These are phyloP conservation scores for Margaritispora aquatica DNA, from an alignment of 495 filamentous ascomycete genomes.

Conservation along the genomic window DNA sequence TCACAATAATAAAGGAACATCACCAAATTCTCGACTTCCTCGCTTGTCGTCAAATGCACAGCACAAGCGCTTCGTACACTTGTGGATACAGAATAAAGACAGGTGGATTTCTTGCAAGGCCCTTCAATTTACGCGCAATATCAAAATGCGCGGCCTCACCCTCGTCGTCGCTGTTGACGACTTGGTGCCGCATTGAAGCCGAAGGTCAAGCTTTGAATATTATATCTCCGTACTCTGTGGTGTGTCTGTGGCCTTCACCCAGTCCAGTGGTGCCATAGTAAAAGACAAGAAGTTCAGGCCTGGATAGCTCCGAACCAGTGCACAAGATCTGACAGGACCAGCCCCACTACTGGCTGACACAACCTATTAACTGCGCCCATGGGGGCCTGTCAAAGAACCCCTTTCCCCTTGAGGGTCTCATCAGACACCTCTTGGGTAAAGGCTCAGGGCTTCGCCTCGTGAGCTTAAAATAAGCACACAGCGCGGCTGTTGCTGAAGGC, in stretches of 20 bases:
- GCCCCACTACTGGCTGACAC: not conserved
- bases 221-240: too few species aligned
- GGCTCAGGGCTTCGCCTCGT: constrained; percentile 10
- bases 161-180: not conserved
- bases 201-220: not conserved
- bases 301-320: not conserved
- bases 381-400: not conserved
- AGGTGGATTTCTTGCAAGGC: not conserved
- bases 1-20: not conserved
- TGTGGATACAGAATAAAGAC: not conserved
- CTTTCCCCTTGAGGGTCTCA: not conserved
- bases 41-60: not conserved
- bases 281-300: too few species aligned
- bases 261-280: too few species aligned
- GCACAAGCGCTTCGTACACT: not conserved
- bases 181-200: not conserved
- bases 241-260: too few species aligned
- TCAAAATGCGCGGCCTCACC: not conserved
- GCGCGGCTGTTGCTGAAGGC: not conserved
- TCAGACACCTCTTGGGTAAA: not conserved
- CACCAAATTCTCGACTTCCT: not conserved
- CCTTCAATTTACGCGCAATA: not conserved
- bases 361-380: not conserved
- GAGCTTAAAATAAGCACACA: constrained; percentile 13
- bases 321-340: not conserved